phyloP scores from a whole-genome alignment of 2,329 filamentous ascomycete species.

The Microcyclosporella mali region DNA sequence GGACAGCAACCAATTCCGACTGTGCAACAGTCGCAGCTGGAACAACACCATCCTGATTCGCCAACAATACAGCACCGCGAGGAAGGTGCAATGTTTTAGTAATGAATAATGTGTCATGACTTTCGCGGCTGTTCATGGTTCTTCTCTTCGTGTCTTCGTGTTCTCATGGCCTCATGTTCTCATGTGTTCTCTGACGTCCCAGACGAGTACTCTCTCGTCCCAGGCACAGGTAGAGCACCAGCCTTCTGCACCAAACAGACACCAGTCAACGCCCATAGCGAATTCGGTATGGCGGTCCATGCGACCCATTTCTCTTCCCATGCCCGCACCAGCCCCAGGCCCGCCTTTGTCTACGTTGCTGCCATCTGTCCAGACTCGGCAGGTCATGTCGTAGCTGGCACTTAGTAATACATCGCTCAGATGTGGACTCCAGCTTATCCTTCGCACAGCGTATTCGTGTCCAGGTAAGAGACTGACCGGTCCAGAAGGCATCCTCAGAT shows the following conservation, averaged over 20 bases:
- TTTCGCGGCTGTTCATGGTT: neutral
- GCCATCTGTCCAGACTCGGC: constrained; percentile 88
- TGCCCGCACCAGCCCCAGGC: constrained; percentile 26
- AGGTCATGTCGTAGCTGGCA: constrained; percentile 97
- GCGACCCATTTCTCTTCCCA: constrained; percentile 61
- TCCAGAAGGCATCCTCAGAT: constrained; percentile 72
- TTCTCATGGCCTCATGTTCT: no score
- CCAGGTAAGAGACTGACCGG: constrained; percentile 70
- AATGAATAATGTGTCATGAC: neutral
- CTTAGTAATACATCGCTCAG: constrained; percentile 80
- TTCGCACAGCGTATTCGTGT: constrained; percentile 84
- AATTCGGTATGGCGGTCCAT: constrained; percentile 97
- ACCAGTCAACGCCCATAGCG: constrained; percentile 95
- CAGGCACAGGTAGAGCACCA: constrained; percentile 94
- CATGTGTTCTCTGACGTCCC: constrained; percentile 74
- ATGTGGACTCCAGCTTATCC: constrained; percentile 88
- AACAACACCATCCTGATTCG: no score
- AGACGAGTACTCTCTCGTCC: constrained; percentile 86
- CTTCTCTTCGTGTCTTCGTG: no score
- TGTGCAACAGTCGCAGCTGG: no score
- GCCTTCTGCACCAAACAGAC: constrained; percentile 86
- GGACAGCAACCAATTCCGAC: no score
- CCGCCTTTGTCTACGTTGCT: constrained; percentile 43
- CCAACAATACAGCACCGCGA: no score
- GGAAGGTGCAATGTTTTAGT: no score